Evolutionary conservation across 768 basidiomycete species (phyloP), one percentile per base, ranked within the genome.

Genomic region (Tylopilus cervinicoccineus): DNA sequence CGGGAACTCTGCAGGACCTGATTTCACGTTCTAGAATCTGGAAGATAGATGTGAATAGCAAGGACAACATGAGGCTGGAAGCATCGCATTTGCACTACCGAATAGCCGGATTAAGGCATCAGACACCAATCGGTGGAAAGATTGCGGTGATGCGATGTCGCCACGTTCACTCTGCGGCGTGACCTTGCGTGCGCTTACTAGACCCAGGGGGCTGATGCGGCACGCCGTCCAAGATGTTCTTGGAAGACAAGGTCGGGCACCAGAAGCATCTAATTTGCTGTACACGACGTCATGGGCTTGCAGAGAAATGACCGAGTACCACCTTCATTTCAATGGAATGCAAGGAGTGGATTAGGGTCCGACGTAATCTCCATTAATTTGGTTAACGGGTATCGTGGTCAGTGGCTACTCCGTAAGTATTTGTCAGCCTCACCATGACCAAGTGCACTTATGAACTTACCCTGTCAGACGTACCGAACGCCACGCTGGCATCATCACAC

Each of bases 41-140:
- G 38, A 48, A 45, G 47, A 51, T 45, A 57, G 60, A 59, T 50
- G 62, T 59, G 62, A 51, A 44, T 56, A 24, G 53, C 49, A 63
- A 53, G 63, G 57, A 42, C 7, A 56, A 60, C 63, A 64, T 39
- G 63, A 64, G 63, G 63, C 58, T 36, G 50, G 53, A 42, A 52
- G 62, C 62, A 64, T 52, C 39, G 62, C 54, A 38, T 51, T n/a
- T 34, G 23, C 31, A 32, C 42, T 49, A 45, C 54, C 52, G 44
- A 44, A 20, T 43, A 54, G 39, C 48, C 58, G 54, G 42, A 39
- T 54, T 45, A 53, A 56, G 58, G 46, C 47, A 17, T 34, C 43
- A 53, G 50, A 41, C 45, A 55, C 43, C 33, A 49, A 51, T 53
- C 55, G 37, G 37, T 33, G 42, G 40, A 51, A 22, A 20, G 39